Conservation (phyloP, 2,329 filamentous ascomycete genomes). For the Colletotrichum sp. region DNA sequence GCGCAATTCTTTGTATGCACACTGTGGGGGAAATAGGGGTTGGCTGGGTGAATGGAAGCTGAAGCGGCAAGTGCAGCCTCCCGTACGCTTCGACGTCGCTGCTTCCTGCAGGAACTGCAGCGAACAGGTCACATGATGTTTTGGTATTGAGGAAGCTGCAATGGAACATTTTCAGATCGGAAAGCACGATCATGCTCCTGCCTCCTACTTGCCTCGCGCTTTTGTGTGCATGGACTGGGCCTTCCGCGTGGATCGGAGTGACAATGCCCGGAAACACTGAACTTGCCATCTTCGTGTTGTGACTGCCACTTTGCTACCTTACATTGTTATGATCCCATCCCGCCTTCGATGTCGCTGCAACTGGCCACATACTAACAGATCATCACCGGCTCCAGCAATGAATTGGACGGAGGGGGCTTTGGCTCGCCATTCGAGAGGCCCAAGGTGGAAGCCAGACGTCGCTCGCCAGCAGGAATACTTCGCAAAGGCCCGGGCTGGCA, state of each 20-base stretch:
- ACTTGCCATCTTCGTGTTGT: background rate
- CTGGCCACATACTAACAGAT: background rate
- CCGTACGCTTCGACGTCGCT: background rate
- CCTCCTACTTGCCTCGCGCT: background rate
- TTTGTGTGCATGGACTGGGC: background rate
- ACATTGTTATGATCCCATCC: background rate
- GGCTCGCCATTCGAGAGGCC: conserved; percentile 38
- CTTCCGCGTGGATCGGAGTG: background rate
- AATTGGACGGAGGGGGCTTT: conserved; percentile 47
- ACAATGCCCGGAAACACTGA: background rate
- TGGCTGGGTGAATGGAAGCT: background rate
- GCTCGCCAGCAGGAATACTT: conserved; percentile 43
- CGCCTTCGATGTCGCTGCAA: background rate
- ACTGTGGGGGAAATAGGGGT: background rate
- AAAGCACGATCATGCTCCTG: background rate
- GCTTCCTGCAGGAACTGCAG: background rate
- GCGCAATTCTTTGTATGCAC: background rate
- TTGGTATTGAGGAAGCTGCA: background rate
- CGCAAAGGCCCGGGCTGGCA: conserved; percentile 32
- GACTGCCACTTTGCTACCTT: background rate
- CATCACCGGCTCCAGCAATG: conserved; percentile 30
- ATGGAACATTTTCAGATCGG: background rate
- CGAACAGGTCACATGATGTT: background rate
- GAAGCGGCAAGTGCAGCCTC: conserved; percentile 1
- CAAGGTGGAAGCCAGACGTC: conserved; percentile 34